Base-by-base conservation (phyloP, 2,329 filamentous ascomycete species). In the Knoxdaviesia proteae region DNA sequence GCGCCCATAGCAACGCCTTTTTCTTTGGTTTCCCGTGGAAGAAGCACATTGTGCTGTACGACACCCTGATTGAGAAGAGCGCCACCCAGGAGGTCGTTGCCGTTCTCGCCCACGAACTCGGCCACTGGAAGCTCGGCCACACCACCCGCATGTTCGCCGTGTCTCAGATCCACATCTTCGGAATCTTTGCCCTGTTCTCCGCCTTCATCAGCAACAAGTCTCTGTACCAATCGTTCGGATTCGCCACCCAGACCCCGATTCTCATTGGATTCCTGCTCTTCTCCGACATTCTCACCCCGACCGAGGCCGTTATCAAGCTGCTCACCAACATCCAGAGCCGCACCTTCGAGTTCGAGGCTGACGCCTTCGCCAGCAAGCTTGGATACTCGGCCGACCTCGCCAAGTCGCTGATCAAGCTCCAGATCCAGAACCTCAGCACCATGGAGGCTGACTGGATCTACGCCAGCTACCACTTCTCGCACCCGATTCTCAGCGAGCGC, bases 361-460 rank as follows among this genome's bases (percentile, higher is more conserved):
- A 98, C 62, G 75, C 71, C 29, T 98, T 98, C 57, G 90, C 88
- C 45, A 71, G 78, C 51, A 69, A 77, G 41, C 77, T 94, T 7
- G 90, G 90, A 42, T 94, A 88, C 63, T 74, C 79, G 42, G 65
- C 73, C 39, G 78, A 94, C 59, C 77, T 98, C 42, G 84, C 87
- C 38, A 69, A 75, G 48, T 90, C 84, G 29, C 73, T 98, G 48
- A 86, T 98, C 64, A 94, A 94, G 67, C 80, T 98, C 42, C 92
- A 98, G 63, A 84, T 94, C 54, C 87, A 96, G 67, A 98, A 98
- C 58, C 70, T 98, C 51, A 93, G 84, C 61, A 92, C 84, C 47
- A 96, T 98, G 88, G 90, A 98, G 54, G 90, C 90, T 32, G 92
- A 98, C 62, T 93, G 83, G 81, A 77, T 94, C 72, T 98, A 93